These are phyloP conservation scores for Mycocentrospora acerina DNA, from an alignment of 2,329 filamentous ascomycete species.

Conservation along the genomic window DNA sequence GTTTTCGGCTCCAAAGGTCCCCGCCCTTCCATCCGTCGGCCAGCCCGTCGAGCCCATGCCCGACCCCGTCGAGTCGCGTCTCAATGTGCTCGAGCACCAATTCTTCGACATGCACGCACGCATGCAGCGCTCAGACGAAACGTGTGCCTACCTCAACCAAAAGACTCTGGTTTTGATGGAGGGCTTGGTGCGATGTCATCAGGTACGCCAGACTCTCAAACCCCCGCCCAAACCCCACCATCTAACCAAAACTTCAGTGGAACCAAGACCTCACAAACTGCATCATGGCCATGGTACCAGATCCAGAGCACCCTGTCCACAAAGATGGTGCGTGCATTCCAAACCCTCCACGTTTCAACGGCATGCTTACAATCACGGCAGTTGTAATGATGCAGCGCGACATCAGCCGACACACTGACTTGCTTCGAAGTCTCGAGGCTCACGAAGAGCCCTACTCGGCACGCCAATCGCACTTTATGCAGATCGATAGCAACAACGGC, in stretches of 20 bases:
- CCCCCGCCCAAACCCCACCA: constrained; percentile 15
- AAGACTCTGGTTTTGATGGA: constrained; percentile 84
- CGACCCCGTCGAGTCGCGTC: constrained; percentile 74
- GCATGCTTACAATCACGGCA: constrained; percentile 38
- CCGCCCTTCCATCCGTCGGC: constrained; percentile 73
- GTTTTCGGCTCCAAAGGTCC: constrained; percentile 71
- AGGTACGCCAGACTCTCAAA: constrained; percentile 49
- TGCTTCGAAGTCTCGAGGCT: constrained; percentile 57
- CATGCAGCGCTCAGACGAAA: constrained; percentile 81
- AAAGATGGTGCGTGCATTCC: constrained; percentile 69
- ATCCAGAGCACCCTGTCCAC: constrained; percentile 73
- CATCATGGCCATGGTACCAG: constrained; percentile 71
- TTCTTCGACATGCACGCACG: constrained; percentile 78
- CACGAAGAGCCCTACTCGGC: constrained; percentile 66
- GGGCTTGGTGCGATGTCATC: constrained; percentile 70
- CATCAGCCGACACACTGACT: constrained; percentile 62
- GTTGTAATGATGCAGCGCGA: constrained; percentile 59
- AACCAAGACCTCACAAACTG: constrained; percentile 81
- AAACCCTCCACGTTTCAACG: constrained; percentile 22
- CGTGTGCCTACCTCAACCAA: constrained; percentile 72
- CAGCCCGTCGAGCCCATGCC: constrained; percentile 82
- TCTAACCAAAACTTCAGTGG: constrained; percentile 56
- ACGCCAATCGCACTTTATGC: constrained; percentile 52
- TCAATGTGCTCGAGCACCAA: constrained; percentile 76
- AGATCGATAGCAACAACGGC: constrained; percentile 49